Percentiles rank a stretch among this genome's conserved stretches.
Evolutionary conservation across 257 asterid species (phyloP).

Genomic region (Echites panduratus): DNA sequence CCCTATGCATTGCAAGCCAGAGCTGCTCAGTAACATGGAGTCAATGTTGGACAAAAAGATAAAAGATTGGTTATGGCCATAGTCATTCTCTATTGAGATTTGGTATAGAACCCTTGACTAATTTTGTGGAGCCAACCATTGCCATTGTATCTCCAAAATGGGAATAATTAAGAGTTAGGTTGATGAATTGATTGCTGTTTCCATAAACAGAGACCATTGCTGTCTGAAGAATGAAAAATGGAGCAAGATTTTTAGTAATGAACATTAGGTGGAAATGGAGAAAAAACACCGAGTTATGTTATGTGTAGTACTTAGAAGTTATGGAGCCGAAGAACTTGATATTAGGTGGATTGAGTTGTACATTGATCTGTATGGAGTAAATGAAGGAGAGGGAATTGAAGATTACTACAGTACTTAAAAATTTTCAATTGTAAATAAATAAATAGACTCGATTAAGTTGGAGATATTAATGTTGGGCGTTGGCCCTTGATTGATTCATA

Average conservation of each 20-base stretch:
- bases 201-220: neutral
- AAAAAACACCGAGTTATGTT: neutral
- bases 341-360: neutral
- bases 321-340: constrained; percentile 11
- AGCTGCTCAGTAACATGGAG: neutral
- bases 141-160: neutral
- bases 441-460: neutral
- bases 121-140: neutral
- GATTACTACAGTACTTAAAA: no score
- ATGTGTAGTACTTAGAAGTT: neutral
- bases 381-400: constrained; percentile 3
- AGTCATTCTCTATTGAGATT: neutral
- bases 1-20: neutral
- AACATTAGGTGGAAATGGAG: constrained; percentile 12
- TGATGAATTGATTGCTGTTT: neutral
- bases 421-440: neutral
- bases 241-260: neutral
- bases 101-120: neutral
- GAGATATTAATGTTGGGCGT: constrained; percentile 3
- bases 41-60: neutral
- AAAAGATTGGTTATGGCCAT: neutral
- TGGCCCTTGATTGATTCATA: no score
- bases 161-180: neutral
- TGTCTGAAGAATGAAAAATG: neutral
- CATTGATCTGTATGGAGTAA: neutral